phyloP scores from a whole-genome alignment of 2,329 filamentous ascomycete species.

The Colletotrichum sojae region DNA sequence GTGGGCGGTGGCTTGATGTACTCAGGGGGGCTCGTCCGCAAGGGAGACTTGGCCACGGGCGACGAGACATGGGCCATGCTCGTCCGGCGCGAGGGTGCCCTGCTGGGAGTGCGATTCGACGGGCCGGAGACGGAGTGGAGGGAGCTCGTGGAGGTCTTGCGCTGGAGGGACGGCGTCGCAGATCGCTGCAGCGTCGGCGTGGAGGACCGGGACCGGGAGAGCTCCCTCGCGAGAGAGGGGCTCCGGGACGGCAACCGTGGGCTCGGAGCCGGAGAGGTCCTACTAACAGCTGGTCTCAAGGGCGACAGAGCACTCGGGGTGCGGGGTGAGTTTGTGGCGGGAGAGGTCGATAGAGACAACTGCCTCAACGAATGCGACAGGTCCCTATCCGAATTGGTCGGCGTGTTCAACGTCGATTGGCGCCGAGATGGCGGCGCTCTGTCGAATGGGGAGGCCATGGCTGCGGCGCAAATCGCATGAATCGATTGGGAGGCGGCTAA shows the following conservation, averaged over 20 bases:
- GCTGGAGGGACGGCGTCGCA: constrained; percentile 65
- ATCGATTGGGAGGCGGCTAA: neutral
- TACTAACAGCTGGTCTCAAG: constrained; percentile 54
- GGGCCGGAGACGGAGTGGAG: constrained; percentile 63
- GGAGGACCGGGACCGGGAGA: constrained; percentile 56
- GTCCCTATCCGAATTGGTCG: constrained; percentile 49
- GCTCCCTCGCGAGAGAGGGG: constrained; percentile 57
- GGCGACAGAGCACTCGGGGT: constrained; percentile 50
- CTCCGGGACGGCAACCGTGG: constrained; percentile 56
- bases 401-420: constrained; percentile 49
- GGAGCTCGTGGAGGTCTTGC: constrained; percentile 72
- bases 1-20: constrained; percentile 60
- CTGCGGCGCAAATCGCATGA: constrained; percentile 31
- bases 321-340: constrained; percentile 47
- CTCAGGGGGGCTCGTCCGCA: constrained; percentile 52
- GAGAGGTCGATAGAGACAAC: constrained; percentile 58
- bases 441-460: constrained; percentile 37
- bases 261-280: constrained; percentile 56
- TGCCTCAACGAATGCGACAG: constrained; percentile 60
- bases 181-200: constrained; percentile 63
- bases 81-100: constrained; percentile 61
- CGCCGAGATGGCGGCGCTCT: constrained; percentile 49
- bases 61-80: constrained; percentile 63
- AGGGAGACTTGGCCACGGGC: constrained; percentile 57
- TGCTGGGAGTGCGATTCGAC: constrained; percentile 46